Evolutionary conservation across 805 yeast genomes (phyloP), one percentile per base, ranked within the genome.

Genomic region (Komagataella pseudopastoris): DNA sequence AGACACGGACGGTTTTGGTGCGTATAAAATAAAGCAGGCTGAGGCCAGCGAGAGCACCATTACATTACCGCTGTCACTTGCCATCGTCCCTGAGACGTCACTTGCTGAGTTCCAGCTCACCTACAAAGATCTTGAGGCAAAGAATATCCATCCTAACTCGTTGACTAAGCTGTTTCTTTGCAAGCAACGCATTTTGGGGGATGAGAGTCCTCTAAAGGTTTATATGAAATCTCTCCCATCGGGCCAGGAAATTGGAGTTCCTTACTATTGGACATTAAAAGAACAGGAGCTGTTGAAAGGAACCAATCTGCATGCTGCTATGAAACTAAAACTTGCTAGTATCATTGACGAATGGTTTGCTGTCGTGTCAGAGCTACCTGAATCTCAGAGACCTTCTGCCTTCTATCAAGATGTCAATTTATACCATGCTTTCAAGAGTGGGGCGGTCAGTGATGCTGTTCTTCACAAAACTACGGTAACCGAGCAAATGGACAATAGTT

Each of bases 241-340:
- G 1, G 66, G 74, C 8, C 61, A 59, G 1, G 65, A 69, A 5
- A 71, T 78, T 18, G 72, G 73, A n/a, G 70, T 81, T 8, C 95
- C 96, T 1, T 75, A 77, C 51, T 78, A 77, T 56, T 89, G 90
- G 88, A 67, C 67, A 36, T 60, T 71, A 0, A 67, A 65, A 2
- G 86, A 83, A 46, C 69, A 77, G 51, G 62, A 66, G 4, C 60
- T 72, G 39, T 62, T 89, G 8, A 68, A 72, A 46, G 90, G 90
- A 0, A 83, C 96, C 0, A 90, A 88, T 61, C 70, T 87, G 23
- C 76, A 74, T n/a, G 67, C 74, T 46, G 72, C 82, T 1, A 61
- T 83, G 39, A 70, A 72, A 20, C 71, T 71, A n/a, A 73, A 75
- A 46, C 60, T 78, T 30, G 61, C 59, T 3, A 59, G 60, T 3